These are phyloP conservation scores for Cytospora leucostoma DNA, from an alignment of 2,329 filamentous ascomycete species.

Conservation along the genomic window DNA sequence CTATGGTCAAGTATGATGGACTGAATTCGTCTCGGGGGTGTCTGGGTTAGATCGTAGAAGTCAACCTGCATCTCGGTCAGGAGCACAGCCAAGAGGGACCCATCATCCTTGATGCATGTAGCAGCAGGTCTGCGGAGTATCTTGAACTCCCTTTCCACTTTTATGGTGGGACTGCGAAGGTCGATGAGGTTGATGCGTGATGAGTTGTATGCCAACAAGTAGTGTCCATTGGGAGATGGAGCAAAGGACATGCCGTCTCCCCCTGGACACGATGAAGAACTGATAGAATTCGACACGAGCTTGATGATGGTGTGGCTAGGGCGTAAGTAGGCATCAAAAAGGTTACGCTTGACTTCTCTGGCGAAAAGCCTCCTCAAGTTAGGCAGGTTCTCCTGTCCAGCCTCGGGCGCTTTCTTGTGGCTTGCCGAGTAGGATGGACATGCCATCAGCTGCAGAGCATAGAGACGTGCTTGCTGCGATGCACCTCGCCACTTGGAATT, in stretches of 20 bases:
- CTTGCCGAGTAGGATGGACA: slow-evolving; percentile 61
- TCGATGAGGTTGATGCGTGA: slow-evolving; percentile 81
- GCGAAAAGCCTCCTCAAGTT: slow-evolving; percentile 66
- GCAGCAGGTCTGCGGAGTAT: slow-evolving; percentile 74
- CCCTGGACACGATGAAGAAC: slow-evolving; percentile 78
- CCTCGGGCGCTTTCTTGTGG: slow-evolving; percentile 41
- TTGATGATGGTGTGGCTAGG: slow-evolving; percentile 73
- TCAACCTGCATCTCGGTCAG: slow-evolving; percentile 84
- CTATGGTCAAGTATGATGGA: slow-evolving; percentile 77
- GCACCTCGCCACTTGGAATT: slow-evolving; percentile 67
- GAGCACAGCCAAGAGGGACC: slow-evolving; percentile 73
- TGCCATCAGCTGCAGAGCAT: slow-evolving; percentile 61
- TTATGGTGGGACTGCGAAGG: slow-evolving; percentile 58
- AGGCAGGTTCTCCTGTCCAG: slow-evolving; percentile 54
- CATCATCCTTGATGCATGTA: slow-evolving; percentile 78
- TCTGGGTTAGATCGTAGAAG: slow-evolving; percentile 70
- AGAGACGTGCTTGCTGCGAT: slow-evolving; percentile 65
- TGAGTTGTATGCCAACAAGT: slow-evolving; percentile 80
- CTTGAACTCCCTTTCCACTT: slow-evolving; percentile 76
- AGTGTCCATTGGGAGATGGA: slow-evolving; percentile 73
- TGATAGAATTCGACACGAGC: slow-evolving; percentile 80
- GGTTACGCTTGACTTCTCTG: slow-evolving; percentile 71
- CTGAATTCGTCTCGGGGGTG: slow-evolving; percentile 69
- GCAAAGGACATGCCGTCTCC: slow-evolving; percentile 86
- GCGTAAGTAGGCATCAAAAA: slow-evolving; percentile 74